These are phyloP conservation scores for Boletus sensibilis DNA, from an alignment of 768 basidiomycete species.

Conservation along the genomic window DNA sequence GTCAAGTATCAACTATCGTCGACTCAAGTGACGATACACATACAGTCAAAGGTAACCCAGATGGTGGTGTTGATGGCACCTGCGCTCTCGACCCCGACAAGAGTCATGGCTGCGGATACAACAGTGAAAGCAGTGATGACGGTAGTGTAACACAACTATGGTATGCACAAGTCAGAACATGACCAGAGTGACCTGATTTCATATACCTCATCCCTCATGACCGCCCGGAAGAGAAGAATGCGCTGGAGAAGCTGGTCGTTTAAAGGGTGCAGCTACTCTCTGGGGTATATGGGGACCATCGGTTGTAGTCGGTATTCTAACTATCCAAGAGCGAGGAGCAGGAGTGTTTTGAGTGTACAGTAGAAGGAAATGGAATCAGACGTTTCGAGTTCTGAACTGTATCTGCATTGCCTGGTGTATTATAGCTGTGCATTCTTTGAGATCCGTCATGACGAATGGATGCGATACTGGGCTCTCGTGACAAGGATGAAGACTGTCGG, in stretches of 20 bases:
- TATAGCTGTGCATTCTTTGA: not conserved
- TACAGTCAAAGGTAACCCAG: conserved; percentile 59
- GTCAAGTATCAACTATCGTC: no score
- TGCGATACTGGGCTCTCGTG: conserved; percentile 5
- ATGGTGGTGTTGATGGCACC: conserved; percentile 45
- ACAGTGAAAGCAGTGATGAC: conserved; percentile 50
- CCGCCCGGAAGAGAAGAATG: conserved; percentile 48
- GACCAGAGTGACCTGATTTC: not conserved
- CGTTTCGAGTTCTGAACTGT: not conserved
- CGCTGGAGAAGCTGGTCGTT: conserved; percentile 20
- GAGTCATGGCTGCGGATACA: conserved; percentile 46
- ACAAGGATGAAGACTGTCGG: conserved; percentile 1
- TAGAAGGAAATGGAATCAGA: conserved; percentile 5
- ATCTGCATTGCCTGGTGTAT: not conserved
- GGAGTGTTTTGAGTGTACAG: not conserved
- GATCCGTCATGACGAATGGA: conserved; percentile 2
- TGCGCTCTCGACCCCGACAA: conserved; percentile 48
- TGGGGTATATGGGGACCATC: conserved; percentile 8
- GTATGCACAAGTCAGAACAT: not conserved
- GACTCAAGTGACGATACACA: no score
- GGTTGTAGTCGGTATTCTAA: conserved; percentile 15
- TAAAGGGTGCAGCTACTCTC: conserved; percentile 6
- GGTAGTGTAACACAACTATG: conserved; percentile 53
- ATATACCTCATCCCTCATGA: conserved; percentile 66
- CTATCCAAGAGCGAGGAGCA: conserved; percentile 13